Base-by-base conservation (phyloP, 2,329 filamentous ascomycete genomes). In the Tolypocladium paradoxum region DNA sequence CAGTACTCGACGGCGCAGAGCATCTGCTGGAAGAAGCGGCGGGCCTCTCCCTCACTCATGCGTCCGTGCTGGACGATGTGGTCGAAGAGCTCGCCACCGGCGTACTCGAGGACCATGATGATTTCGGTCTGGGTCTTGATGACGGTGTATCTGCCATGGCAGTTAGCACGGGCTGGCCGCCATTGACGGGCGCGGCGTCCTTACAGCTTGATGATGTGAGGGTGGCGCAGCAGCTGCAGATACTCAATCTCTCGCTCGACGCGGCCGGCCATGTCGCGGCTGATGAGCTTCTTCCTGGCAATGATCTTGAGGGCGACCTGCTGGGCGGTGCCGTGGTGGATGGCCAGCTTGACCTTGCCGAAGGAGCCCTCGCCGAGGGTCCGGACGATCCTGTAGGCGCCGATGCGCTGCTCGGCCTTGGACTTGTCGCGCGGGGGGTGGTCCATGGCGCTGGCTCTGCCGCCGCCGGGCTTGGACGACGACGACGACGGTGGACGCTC, bases 191-290 rank as follows among this genome's bases (percentile, higher is more conserved):
- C 40, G 46, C 40, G 46, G 45, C 16, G 37, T 40, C 20, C n/a
- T 65, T 77, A 96, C 83, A 99, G 80, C 73, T 99, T 99, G 76
- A 99, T 99, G 68, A 99, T 99, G 72, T 99, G 93, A 40, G 93
- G 93, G 70, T 99, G 93, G 56, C 93, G 85, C 56, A 99, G 78
- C 56, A 99, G 76, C 73, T 99, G 93, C 58, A 99, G 80, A 68
- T 99, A 99, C 70, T 96, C 91, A 62, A 99, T 99, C 76, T 99
- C 93, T 61, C 93, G 83, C 76, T 99, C 93, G 58, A 99, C 95
- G 56, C 93, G 83, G 56, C 93, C 93, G 51, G 95, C 91, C 93
- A 99, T 97, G 71, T 99, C 93, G 65, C 92, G 81, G 61, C 91
- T 97, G 62, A 96, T 90, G 65, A 99, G 81, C 76, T 96, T 95